phyloP scores from a whole-genome alignment of 2,329 filamentous ascomycete genomes.

The Phaeosphaeriaceae sp. region DNA sequence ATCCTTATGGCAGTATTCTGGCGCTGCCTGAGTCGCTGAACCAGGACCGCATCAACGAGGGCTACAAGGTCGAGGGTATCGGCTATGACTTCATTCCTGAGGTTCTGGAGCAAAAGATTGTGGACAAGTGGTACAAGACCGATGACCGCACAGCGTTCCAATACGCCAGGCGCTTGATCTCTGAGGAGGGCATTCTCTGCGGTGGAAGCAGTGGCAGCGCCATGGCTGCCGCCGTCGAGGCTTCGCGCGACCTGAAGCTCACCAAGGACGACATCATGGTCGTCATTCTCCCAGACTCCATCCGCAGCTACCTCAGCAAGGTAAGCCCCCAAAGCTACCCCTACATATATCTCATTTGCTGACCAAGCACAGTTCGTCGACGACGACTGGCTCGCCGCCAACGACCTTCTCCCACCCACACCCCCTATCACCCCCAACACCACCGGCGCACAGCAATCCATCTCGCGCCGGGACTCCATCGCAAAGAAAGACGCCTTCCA shows the following conservation, averaged over 20 bases:
- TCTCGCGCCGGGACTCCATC: conserved; percentile 48
- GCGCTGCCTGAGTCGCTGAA: conserved; percentile 83
- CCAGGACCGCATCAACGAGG: conserved; percentile 77
- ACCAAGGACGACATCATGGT: conserved; percentile 87
- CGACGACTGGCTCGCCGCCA: conserved; percentile 98
- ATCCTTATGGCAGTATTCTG: conserved; percentile 90
- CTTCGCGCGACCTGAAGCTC: conserved; percentile 77
- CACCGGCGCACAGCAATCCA: conserved; percentile 20
- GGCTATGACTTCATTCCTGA: conserved; percentile 98
- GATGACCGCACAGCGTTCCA: conserved; percentile 90
- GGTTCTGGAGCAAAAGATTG: conserved; percentile 78
- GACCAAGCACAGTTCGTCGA: conserved; percentile 74
- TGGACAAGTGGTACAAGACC: conserved; percentile 99
- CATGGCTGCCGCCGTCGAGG: conserved; percentile 80
- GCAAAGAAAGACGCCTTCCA: conserved; percentile 70
- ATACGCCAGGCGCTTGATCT: conserved; percentile 87
- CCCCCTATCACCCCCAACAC: conserved; percentile 48
- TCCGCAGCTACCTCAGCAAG: conserved; percentile 95
- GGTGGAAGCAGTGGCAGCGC: conserved; percentile 94
- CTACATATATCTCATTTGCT: conserved; percentile 12
- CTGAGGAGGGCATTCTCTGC: conserved; percentile 91
- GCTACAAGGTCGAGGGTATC: conserved; percentile 98
- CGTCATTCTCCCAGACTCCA: conserved; percentile 92
- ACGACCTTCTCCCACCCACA: conserved; percentile 79
- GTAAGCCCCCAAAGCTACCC: conserved; percentile 41